phyloP scores from a whole-genome alignment of 495 filamentous ascomycete genomes.

The Penicillium pulvis region DNA sequence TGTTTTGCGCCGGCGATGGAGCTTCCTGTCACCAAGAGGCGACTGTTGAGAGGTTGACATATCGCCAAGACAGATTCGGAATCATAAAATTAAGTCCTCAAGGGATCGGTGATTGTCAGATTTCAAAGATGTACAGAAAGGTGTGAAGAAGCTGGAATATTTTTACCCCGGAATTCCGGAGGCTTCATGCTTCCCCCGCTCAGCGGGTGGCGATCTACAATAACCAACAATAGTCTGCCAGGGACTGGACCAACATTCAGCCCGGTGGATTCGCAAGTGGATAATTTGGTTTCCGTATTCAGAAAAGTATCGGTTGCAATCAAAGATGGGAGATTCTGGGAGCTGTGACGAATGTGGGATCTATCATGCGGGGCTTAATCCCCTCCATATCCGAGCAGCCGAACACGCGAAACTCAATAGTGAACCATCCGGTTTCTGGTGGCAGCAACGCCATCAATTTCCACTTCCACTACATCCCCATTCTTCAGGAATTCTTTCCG shows the following conservation, averaged over 20 bases:
- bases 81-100: neutral
- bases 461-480: conserved; percentile 55
- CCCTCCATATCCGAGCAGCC: neutral
- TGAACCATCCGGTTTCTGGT: conserved; percentile 34
- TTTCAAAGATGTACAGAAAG: neutral
- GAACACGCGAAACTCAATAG: neutral
- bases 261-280: neutral
- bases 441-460: conserved; percentile 38
- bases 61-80: neutral
- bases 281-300: neutral
- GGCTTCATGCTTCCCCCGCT: neutral
- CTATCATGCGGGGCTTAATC: conserved; percentile 1
- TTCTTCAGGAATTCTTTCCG: conserved; percentile 49
- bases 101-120: neutral
- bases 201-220: neutral
- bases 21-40: conserved; percentile 1
- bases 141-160: neutral
- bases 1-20: conserved; percentile 18
- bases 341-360: neutral
- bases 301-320: neutral
- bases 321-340: neutral
- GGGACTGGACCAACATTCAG: neutral
- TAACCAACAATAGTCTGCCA: neutral
- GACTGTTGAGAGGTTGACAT: neutral
- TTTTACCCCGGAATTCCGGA: neutral